Conservation (phyloP, 371 early-diverging fungal species). For the Mortierella sp. region DNA sequence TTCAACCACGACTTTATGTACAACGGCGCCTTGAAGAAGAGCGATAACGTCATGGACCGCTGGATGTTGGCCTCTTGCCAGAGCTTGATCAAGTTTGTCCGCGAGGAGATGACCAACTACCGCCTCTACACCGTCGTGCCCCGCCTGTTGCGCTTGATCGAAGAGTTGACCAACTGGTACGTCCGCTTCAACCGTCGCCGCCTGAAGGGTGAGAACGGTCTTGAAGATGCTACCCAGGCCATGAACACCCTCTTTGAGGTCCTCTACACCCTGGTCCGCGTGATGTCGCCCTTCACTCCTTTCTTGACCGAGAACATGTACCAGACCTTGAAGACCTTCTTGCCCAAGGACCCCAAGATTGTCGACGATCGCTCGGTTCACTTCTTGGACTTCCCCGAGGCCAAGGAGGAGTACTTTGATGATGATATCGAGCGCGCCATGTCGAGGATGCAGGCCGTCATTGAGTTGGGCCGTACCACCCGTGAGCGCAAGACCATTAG, state of each 20-base stretch:
- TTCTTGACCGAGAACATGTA: conserved; percentile 99
- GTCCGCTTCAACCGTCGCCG: conserved; percentile 99
- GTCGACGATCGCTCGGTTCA: conserved; percentile 93
- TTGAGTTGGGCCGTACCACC: conserved; percentile 95
- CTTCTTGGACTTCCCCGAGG: conserved; percentile 94
- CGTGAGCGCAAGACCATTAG: conserved; percentile 97
- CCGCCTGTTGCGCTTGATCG: conserved; percentile 92
- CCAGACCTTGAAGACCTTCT: conserved; percentile 88
- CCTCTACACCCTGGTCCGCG: conserved; percentile 90
- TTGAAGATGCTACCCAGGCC: conserved; percentile 87
- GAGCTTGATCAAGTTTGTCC: conserved; percentile 91
- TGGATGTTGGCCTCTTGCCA: conserved; percentile 98
- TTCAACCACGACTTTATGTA: conserved; percentile 84
- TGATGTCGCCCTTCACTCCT: conserved; percentile 99
- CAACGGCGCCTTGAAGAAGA: conserved; percentile 75
- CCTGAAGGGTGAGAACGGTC: conserved; percentile 95
- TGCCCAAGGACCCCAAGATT: conserved; percentile 70
- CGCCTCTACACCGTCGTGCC: conserved; percentile 98
- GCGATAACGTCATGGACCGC: conserved; percentile 96
- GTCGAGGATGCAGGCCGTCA: conserved; percentile 96
- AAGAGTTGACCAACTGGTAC: conserved; percentile 99
- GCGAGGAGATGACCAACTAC: conserved; percentile 96
- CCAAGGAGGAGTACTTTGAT: conserved; percentile 96
- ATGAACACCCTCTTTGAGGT: conserved; percentile 97
- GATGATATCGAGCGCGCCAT: conserved; percentile 95